These are phyloP conservation scores for Akanthomyces muscarius DNA, from an alignment of 2,329 filamentous ascomycete genomes.

Conservation along the genomic window DNA sequence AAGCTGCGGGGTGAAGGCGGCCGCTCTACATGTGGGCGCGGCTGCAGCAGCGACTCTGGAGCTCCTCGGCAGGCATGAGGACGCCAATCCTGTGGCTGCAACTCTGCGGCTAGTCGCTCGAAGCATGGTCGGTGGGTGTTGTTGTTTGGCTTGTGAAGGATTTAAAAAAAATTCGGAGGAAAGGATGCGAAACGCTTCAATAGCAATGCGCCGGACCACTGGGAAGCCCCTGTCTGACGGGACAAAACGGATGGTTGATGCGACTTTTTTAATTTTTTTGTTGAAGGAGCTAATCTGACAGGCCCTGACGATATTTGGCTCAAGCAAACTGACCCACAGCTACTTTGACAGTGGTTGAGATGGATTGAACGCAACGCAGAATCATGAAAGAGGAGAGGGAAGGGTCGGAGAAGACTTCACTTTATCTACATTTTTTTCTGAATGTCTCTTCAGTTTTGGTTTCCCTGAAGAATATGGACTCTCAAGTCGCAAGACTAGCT, in stretches of 20 bases:
- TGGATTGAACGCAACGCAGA: too few species aligned
- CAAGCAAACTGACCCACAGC: not conserved
- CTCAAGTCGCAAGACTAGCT: too few species aligned
- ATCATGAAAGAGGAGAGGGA: too few species aligned
- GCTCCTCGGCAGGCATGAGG: constrained; percentile 1
- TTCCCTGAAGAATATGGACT: too few species aligned
- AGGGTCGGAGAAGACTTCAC: too few species aligned
- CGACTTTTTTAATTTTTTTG: constrained; percentile 6
- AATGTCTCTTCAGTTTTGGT: too few species aligned
- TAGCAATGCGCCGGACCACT: constrained; percentile 1
- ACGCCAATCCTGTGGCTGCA: constrained; percentile 3
- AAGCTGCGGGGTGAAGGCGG: constrained; percentile 12
- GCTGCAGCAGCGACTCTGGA: constrained; percentile 10
- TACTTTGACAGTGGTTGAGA: too few species aligned
- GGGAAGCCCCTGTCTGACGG: not conserved
- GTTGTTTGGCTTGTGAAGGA: not conserved
- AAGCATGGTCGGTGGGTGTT: not conserved
- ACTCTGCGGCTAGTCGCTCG: constrained; percentile 12
- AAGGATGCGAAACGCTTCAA: constrained; percentile 7
- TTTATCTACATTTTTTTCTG: too few species aligned
- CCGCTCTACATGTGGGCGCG: constrained; percentile 11
- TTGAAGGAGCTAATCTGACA: constrained; percentile 12
- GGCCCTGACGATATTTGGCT: constrained; percentile 4
- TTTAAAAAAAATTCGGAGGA: not conserved
- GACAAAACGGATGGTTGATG: not conserved